Percentiles rank a stretch among this genome's conserved stretches.
phyloP scores from a whole-genome alignment of 495 filamentous ascomycete species.

The Xylaria curta region DNA sequence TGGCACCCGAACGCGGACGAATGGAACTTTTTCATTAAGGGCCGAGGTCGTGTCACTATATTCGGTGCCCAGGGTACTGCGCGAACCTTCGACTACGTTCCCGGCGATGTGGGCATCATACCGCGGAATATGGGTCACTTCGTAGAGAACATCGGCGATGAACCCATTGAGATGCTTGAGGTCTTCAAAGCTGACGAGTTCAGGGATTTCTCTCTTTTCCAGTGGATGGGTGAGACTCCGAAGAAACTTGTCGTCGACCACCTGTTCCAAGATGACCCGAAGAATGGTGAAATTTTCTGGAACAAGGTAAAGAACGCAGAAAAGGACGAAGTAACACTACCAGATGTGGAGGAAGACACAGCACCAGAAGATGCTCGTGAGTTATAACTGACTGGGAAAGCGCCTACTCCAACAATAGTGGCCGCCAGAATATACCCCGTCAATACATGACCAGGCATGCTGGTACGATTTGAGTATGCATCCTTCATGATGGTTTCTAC shows the following conservation, averaged over 20 bases:
- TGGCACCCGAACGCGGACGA: slow-evolving; percentile 66
- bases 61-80: slow-evolving; percentile 57
- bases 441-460: neutral
- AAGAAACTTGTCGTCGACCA: slow-evolving; percentile 65
- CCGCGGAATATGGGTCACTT: slow-evolving; percentile 68
- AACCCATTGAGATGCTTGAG: slow-evolving; percentile 66
- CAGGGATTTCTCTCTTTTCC: slow-evolving; percentile 68
- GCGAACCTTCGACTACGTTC: slow-evolving; percentile 52
- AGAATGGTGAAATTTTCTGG: slow-evolving; percentile 62
- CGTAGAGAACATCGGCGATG: slow-evolving; percentile 66
- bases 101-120: slow-evolving; percentile 67
- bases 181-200: slow-evolving; percentile 65
- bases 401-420: neutral
- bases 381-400: slow-evolving; percentile 17
- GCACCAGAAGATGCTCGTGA: slow-evolving; percentile 27
- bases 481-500: neutral
- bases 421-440: neutral
- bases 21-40: slow-evolving; percentile 61
- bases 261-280: slow-evolving; percentile 61
- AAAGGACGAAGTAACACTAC: slow-evolving; percentile 51
- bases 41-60: slow-evolving; percentile 59
- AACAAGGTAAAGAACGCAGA: slow-evolving; percentile 59
- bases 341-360: slow-evolving; percentile 18
- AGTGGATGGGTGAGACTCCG: slow-evolving; percentile 74
- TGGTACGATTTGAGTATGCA: neutral